Base-by-base conservation (phyloP, 2,329 filamentous ascomycete genomes). In the Zymoseptoria pseudotritici region DNA sequence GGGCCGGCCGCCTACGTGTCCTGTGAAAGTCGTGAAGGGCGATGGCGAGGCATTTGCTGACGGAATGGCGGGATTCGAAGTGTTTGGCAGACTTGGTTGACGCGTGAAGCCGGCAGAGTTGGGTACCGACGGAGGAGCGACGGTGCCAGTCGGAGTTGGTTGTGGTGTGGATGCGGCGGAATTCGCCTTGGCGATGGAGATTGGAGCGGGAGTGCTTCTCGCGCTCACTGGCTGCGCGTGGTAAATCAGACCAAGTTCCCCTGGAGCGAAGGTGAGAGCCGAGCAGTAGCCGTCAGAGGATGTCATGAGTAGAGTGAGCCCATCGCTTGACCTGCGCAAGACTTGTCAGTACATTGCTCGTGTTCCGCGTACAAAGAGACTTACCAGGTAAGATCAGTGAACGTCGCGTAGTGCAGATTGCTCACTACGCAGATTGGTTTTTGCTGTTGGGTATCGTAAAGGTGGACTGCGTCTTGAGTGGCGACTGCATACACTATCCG, bases 281-380 rank as follows among this genome's bases (percentile, higher is more conserved):
- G 94, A 99, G 74, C 94, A 99, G 78, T 97, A 99, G 0, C 94
- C 94, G 74, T 99, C 94, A 0, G 94, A 97, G 0, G 94, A 99
- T n/a, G 91, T 94, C 78, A 99, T 95, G 55, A 99, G 81, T 21
- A 99, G 79, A 1, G 88, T 91, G 50, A 85, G 80, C 11, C 89
- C 89, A 73, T 92, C 89, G 64, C 81, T 86, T 1, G 89, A 89
- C 87, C 87, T 66, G 26, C 20, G 8, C 5, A 51, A 2, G n/a
- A 26, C 89, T 63, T 53, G 42, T 61, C 22, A 64, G 60, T 57
- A 50, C 59, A 71, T 59, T 31, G 53, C 62, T 26, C 49, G 55
- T 42, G 56, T 50, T 24, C 17, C 6, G 13, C 20, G 22, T 50
- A 61, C 24, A 56, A 19, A 22, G 46, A 52, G 17, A 76, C 86